Evolutionary conservation across 2,329 filamentous ascomycete species (phyloP).

Genomic region (Ceratocystis diversiconidia): DNA sequence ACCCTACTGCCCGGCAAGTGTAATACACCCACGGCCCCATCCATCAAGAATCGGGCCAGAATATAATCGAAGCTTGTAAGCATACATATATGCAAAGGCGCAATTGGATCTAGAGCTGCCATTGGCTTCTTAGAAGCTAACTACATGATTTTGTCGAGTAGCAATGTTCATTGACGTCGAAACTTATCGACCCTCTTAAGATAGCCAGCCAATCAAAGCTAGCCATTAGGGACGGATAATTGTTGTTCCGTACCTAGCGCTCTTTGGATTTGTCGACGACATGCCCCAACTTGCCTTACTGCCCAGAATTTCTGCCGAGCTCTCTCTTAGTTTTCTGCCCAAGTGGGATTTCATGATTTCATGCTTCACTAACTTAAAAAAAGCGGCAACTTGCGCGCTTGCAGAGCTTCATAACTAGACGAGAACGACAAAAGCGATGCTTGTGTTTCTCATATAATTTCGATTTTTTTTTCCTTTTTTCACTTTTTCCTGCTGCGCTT

Average conservation of each 20-base stretch:
- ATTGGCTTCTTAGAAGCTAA: too few relatives aligned
- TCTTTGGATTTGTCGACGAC: slow-evolving; percentile 26
- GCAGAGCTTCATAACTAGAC: not conserved
- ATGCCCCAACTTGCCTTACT: slow-evolving; percentile 23
- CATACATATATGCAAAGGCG: not conserved
- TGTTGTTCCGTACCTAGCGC: slow-evolving; percentile 24
- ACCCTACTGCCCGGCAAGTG: not conserved
- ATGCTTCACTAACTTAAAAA: not conserved
- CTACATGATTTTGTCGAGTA: not conserved
- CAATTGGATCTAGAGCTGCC: not conserved
- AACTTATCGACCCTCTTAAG: not conserved
- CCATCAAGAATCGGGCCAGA: not conserved
- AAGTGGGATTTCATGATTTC: not conserved
- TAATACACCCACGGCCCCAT: not conserved
- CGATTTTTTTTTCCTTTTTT: not conserved
- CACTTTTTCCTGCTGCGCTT: not conserved
- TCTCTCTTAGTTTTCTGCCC: not conserved
- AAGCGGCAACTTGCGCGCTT: not conserved
- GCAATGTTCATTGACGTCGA: not conserved
- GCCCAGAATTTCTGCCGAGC: not conserved
- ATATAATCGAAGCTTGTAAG: not conserved
- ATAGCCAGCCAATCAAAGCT: not conserved
- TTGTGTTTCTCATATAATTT: not conserved
- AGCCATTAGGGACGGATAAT: slow-evolving; percentile 21
- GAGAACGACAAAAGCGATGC: not conserved